Evolutionary conservation across 169 alveolate genomes (phyloP), one percentile per base, ranked within the genome.

Genomic region (Cyclospora cayetanensis): DNA sequence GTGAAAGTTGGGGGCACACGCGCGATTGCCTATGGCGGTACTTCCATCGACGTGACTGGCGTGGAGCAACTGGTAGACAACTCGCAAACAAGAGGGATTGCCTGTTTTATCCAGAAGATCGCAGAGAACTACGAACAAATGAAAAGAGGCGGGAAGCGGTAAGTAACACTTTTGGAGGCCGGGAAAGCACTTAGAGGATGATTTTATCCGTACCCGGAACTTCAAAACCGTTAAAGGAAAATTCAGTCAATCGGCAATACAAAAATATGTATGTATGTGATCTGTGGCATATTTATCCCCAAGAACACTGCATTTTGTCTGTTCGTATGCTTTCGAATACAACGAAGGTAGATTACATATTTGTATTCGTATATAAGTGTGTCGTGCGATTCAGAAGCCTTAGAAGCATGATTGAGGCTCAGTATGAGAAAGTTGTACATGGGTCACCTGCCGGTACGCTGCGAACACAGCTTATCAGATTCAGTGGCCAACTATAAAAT

Each of bases 21-120:
- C n/a, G 41, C 91, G 20, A 90, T 85, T 34, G 27, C 85, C 39
- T 92, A 90, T 37, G 95, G 93, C 35, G 46, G 46, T 12, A 79
- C 90, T 9, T 83, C 83, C 63, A 90, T 93, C 46, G 95, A 93
- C 46, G 93, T 93, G n/a, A 55, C 92, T 29, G 82, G 90, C 34
- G 91, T 91, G 11, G 95, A 93, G 88, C 95, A 90, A 80, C 92
- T 93, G 55, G 94, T 86, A 27, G 95, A 93, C 76, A 74, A 92
- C 39, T 70, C 93, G 7, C 95, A 93, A 66, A 91, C 94, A 35
- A 31, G 91, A 74, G 95, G 92, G 20, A 68, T 87, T 2, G 90
- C 86, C 3, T 84, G 91, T 63, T 85, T 65, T 39, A 50, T 82
- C 29, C 91, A 53, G 50, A 50, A 70, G 52, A 77, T 91, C 1